Evolutionary conservation across 1,284 basidiomycete species (phyloP).

Genomic region (Peniophora sp.): DNA sequence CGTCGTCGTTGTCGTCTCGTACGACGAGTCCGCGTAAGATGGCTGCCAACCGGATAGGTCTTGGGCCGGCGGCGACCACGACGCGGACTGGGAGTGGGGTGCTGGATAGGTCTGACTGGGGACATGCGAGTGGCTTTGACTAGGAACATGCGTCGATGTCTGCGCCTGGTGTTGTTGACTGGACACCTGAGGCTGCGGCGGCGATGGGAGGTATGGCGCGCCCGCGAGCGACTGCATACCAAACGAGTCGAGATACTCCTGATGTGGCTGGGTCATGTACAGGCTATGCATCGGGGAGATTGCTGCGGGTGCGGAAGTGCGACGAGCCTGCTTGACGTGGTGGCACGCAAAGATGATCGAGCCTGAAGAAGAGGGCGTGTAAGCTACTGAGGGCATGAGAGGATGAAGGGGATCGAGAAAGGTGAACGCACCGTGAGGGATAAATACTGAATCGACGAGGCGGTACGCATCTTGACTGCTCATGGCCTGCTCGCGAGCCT

Average conservation of each 20-base stretch:
- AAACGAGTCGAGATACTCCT: slow-evolving; percentile 19
- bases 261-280: slow-evolving; percentile 24
- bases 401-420: slow-evolving; percentile 6
- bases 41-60: not conserved
- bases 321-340: slow-evolving; percentile 49
- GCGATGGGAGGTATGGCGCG: slow-evolving; percentile 21
- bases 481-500: slow-evolving; percentile 63
- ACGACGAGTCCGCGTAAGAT: not conserved
- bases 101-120: not conserved
- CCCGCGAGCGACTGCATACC: slow-evolving; percentile 13
- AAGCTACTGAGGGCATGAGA: slow-evolving; percentile 3
- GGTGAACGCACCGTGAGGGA: slow-evolving; percentile 75
- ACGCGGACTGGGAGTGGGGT: not conserved
- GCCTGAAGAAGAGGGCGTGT: slow-evolving; percentile 30
- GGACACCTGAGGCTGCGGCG: not conserved
- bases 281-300: slow-evolving; percentile 19
- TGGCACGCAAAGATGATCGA: slow-evolving; percentile 81
- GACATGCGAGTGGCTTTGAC: not conserved
- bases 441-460: slow-evolving; percentile 85
- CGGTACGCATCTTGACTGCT: slow-evolving; percentile 51
- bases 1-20: slow-evolving; percentile 1
- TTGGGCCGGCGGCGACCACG: not conserved
- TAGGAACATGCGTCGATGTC: not conserved
- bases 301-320: slow-evolving; percentile 20
- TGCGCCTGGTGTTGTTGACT: not conserved